These are phyloP conservation scores for Xylariaceae sp. DNA, from an alignment of 2,329 filamentous ascomycete genomes.

Conservation along the genomic window DNA sequence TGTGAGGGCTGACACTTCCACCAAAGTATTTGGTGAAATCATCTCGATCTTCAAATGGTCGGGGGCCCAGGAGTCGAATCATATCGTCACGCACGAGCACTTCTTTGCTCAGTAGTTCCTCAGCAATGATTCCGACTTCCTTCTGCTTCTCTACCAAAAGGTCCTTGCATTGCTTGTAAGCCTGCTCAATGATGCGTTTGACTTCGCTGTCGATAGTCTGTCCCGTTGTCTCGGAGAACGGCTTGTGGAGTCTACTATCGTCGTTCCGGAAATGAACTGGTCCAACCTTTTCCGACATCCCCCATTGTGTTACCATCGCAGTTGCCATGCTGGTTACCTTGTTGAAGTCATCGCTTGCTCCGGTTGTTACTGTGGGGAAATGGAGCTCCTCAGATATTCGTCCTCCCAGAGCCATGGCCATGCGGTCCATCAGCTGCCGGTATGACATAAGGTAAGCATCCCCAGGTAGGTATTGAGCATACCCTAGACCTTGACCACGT, in stretches of 20 bases:
- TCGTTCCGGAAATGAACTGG: conserved; percentile 87
- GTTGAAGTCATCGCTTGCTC: conserved; percentile 95
- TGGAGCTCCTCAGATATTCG: conserved; percentile 94
- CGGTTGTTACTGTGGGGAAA: conserved; percentile 93
- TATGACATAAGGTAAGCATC: conserved; percentile 96
- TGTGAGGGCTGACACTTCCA: conserved; percentile 38
- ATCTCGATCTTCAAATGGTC: conserved; percentile 78
- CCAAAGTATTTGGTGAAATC: conserved; percentile 96
- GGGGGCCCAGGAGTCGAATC: conserved; percentile 77
- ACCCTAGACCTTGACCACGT: conserved; percentile 87
- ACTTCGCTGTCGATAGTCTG: conserved; percentile 91
- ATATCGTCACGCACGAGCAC: conserved; percentile 88
- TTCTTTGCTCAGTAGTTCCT: conserved; percentile 90
- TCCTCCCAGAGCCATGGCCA: conserved; percentile 98
- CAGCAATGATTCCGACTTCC: conserved; percentile 84
- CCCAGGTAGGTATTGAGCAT: conserved; percentile 93
- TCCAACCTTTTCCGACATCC: conserved; percentile 93
- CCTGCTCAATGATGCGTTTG: conserved; percentile 83
- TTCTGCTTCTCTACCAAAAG: conserved; percentile 81
- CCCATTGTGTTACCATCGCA: conserved; percentile 98
- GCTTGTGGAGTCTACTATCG: conserved; percentile 81
- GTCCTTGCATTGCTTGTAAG: conserved; percentile 84
- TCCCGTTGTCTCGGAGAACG: conserved; percentile 91
- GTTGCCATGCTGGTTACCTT: conserved; percentile 96
- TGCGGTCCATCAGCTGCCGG: conserved; percentile 95